A percentile compares a stretch with the other conserved stretches of the same genome.
Conservation (phyloP, 495 filamentous ascomycete species). For the Parachaetomium inaequale region DNA sequence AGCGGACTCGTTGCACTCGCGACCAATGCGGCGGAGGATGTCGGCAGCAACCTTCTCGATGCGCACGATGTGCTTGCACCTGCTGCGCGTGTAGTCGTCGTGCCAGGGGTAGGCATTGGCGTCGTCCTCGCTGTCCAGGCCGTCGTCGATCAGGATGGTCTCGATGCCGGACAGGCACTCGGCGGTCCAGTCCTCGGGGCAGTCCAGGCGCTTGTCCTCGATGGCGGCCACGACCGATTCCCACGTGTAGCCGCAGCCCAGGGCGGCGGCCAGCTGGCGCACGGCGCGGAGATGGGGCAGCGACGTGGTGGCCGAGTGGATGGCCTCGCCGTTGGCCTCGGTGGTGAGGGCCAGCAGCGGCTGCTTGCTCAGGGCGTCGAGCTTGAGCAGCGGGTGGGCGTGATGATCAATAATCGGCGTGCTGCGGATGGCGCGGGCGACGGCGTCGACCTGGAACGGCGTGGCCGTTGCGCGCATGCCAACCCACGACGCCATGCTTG, state of each 20-base stretch:
- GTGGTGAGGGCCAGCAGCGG: conserved; percentile 67
- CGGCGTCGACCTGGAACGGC: conserved; percentile 30
- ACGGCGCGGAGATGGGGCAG: conserved; percentile 69
- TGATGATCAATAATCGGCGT: conserved; percentile 88
- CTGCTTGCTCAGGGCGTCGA: conserved; percentile 40
- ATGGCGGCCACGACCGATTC: conserved; percentile 61
- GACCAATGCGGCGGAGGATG: conserved; percentile 52
- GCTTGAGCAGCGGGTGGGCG: conserved; percentile 62
- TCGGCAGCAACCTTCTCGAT: conserved; percentile 74
- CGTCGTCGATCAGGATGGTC: conserved; percentile 75
- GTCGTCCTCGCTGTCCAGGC: conserved; percentile 54
- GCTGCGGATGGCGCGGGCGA: conserved; percentile 50
- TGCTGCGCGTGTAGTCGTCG: conserved; percentile 56
- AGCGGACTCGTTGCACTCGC: conserved; percentile 18
- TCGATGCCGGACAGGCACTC: conserved; percentile 73
- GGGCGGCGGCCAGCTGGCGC: conserved; percentile 61
- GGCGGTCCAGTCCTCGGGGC: conserved; percentile 56
- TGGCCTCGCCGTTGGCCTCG: conserved; percentile 68
- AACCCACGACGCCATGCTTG: conserved; percentile 33
- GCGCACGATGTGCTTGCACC: conserved; percentile 74
- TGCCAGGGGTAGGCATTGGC: conserved; percentile 67
- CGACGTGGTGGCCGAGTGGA: conserved; percentile 52
- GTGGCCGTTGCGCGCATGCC: conserved; percentile 31
- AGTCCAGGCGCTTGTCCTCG: conserved; percentile 49
- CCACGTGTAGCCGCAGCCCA: conserved; percentile 58